phyloP scores from a whole-genome alignment of 768 basidiomycete genomes.

The Hericium coralloides region DNA sequence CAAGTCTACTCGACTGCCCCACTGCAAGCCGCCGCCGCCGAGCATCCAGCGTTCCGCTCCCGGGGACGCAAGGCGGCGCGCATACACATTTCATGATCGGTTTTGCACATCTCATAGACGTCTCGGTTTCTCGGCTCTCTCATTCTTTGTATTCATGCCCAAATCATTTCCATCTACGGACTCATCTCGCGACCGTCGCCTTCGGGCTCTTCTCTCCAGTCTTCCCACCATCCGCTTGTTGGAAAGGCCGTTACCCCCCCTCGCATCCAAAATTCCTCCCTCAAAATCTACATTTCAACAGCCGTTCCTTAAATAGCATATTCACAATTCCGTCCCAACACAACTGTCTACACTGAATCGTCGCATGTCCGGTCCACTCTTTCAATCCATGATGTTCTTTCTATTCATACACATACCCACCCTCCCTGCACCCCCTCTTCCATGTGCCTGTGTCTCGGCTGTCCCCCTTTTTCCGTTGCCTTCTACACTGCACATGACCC shows the following conservation, averaged over 20 bases:
- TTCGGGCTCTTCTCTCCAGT: neutral
- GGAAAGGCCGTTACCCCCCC: neutral
- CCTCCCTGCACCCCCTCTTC: neutral
- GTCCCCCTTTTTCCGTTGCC: neutral
- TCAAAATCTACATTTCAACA: neutral
- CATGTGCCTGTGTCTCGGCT: neutral
- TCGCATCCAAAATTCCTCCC: neutral
- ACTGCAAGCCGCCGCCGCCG: constrained; percentile 6
- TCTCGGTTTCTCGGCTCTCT: constrained; percentile 6
- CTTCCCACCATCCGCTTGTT: neutral
- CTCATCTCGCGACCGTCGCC: constrained; percentile 1
- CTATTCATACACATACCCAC: neutral
- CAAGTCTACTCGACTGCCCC: neutral
- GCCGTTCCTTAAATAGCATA: neutral
- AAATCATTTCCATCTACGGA: neutral
- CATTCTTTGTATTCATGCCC: neutral
- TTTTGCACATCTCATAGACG: constrained; percentile 3
- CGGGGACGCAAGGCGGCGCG: constrained; percentile 38
- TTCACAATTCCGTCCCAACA: neutral
- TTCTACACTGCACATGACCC: neutral
- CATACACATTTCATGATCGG: constrained; percentile 6
- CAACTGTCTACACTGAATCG: neutral
- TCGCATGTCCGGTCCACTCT: neutral
- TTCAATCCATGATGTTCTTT: neutral
- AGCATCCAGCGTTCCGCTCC: constrained; percentile 29